Percentiles rank a stretch among this genome's conserved stretches.
Conservation (phyloP, 331 rosid genomes). For the Arachis monticola region DNA sequence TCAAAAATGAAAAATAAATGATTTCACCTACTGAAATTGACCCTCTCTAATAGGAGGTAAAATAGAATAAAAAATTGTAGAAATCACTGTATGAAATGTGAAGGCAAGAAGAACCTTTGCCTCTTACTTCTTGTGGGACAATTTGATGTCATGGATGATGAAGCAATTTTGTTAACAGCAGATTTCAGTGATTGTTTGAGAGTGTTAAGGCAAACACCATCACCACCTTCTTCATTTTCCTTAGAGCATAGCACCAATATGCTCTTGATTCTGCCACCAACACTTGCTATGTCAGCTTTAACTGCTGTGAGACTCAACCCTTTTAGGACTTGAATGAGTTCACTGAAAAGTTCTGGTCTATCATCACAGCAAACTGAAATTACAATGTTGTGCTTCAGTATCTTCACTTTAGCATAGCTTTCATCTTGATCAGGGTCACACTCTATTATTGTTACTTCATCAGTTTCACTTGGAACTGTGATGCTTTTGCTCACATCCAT, state of each 20-base stretch:
- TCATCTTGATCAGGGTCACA: constrained; percentile 40
- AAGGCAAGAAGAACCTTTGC: constrained; percentile 94
- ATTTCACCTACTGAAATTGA: constrained; percentile 16
- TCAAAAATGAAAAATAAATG: constrained; percentile 17
- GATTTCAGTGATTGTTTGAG: constrained; percentile 74
- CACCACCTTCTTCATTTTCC: constrained; percentile 50
- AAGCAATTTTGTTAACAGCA: constrained; percentile 61
- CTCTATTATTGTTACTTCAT: constrained; percentile 69
- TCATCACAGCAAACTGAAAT: constrained; percentile 91
- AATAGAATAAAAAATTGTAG: not conserved
- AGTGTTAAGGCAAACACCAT: constrained; percentile 54
- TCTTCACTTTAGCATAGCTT: constrained; percentile 27
- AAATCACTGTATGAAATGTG: constrained; percentile 49
- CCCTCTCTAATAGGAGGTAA: not conserved
- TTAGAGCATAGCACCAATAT: constrained; percentile 68
- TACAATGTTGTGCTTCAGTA: constrained; percentile 26
- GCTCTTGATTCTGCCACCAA: constrained; percentile 78
- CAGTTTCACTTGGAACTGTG: constrained; percentile 74
- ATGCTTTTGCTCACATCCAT: constrained; percentile 57
- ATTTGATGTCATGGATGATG: constrained; percentile 53
- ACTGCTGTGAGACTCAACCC: constrained; percentile 64
- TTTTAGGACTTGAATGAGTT: constrained; percentile 72
- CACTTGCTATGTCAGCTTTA: constrained; percentile 72
- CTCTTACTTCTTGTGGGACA: constrained; percentile 79
- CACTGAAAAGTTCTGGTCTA: constrained; percentile 78